Evolutionary conservation across 1,139 yeast species (phyloP), one percentile per base, ranked within the genome.

Genomic region (Suhomyces atakaporum): DNA sequence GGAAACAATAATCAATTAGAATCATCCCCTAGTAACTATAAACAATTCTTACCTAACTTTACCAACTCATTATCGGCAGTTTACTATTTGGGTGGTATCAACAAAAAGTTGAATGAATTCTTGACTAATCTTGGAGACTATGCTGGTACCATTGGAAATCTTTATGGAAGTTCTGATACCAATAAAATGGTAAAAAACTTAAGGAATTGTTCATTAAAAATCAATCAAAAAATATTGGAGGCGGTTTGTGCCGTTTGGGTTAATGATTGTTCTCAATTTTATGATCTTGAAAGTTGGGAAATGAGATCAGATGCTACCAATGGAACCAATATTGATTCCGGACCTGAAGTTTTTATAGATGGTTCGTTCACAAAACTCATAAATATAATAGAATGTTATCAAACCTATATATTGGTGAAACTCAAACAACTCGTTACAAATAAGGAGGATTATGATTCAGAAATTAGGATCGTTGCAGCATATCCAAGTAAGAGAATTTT

Each of bases 161-260:
- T 58, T 3, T 53, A 57, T 7, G 62, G 57, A 29, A 56, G 59
- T 36, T 35, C 55, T 4, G 73, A 69, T 16, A 67, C 75, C 9
- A 69, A 69, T 44, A 66, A 63, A 38, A 46, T 60, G 25, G 53
- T 71, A 35, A 69, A 69, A 41, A 50, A 49, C 29, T 56, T 71
- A 37, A 51, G 74, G 38, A 58, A 48, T 20, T 54, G 67, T 3
- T 61, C 72, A 3, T 26, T 49, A 8, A 50, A 60, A 16, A 61
- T 68, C 10, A 68, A 66, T 40, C 75, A 69, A 44, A 63, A 62
- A 36, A 59, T 69, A 3, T 47, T 70, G 36, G 76, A 71, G 47
- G 75, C 74, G 1, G 47, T 65, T 2, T 70, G 76, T 47, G 59
- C 76, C 4, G 69, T 67, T 1, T 71, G 76, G 76, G 69, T 70